Percentiles rank a stretch among this genome's conserved stretches.
These are phyloP conservation scores for Vitis cinerea DNA, from an alignment of 164 flowering plant species.

Conservation along the genomic window DNA sequence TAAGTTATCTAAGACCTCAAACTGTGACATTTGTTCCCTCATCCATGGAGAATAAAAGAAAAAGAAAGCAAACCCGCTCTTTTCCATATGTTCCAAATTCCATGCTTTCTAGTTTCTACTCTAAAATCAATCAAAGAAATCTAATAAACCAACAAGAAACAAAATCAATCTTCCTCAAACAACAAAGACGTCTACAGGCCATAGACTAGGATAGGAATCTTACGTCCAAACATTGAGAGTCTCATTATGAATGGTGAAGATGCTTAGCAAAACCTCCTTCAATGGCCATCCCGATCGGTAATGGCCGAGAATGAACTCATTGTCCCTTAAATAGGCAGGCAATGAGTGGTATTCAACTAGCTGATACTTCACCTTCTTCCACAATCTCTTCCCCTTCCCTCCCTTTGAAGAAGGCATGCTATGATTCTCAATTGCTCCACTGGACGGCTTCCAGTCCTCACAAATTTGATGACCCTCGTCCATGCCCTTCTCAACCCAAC, in stretches of 20 bases:
- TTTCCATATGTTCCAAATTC: too few relatives aligned
- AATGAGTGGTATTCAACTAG: constrained; percentile 88
- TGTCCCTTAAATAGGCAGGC: constrained; percentile 92
- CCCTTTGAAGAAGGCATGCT: constrained; percentile 24
- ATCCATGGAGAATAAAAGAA: too few relatives aligned
- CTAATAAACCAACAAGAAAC: too few relatives aligned
- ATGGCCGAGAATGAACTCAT: constrained; percentile 83
- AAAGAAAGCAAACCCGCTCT: too few relatives aligned
- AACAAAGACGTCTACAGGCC: too few relatives aligned
- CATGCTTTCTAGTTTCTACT: too few relatives aligned
- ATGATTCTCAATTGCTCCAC: constrained; percentile 28
- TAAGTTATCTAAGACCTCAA: neutral
- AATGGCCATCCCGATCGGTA: constrained; percentile 94
- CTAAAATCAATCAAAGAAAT: too few relatives aligned
- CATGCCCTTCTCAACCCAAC: constrained; percentile 22
- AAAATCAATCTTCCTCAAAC: neutral
- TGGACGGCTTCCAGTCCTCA: constrained; percentile 15
- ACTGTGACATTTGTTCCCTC: too few relatives aligned
- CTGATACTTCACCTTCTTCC: constrained; percentile 95
- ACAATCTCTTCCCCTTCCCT: constrained; percentile 81
- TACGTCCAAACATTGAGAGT: constrained; percentile 99
- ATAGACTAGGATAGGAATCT: constrained; percentile 17
- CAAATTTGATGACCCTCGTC: constrained; percentile 1
- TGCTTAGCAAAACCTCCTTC: constrained; percentile 79
- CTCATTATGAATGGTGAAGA: constrained; percentile 90